Base-by-base conservation (phyloP, 2,329 filamentous ascomycete species). In the Clarireedia paspali region DNA sequence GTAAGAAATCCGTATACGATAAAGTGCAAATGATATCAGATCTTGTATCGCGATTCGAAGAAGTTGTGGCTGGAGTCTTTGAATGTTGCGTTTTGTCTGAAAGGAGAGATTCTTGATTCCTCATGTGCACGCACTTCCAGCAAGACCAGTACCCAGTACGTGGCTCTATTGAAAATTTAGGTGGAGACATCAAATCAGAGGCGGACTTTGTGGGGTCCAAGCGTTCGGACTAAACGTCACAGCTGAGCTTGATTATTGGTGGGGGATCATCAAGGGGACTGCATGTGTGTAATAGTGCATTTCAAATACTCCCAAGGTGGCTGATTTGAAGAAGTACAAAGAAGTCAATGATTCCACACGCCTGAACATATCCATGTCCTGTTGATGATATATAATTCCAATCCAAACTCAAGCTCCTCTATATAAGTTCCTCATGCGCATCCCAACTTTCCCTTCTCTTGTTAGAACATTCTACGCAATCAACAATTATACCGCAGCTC, bases 381-480 rank as follows among this genome's bases (percentile, higher is more conserved):
- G 15, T 7, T 14, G 17, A 17, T 10, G 7, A 17, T 20, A 20
- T 15, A 36, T 24, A 51, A 30, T 27, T 42, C 46, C 34, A 50
- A 30, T 38, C 27, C 44, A 51, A 10, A 50, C 57, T 23, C 36
- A 46, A n/a, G 30, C 47, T 47, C 24, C 17, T 24, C 56, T 47
- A 57, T 65, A 64, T 62, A 62, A 60, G 61, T 59, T 61, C 39
- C 70, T 62, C 66, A 82, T 83, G 78, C 76, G 75, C 66, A 73
- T 81, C 63, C 74, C 73, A 63, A 74, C 71, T 50, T 69, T 68
- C 55, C 72, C 77, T 55, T 75, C 71, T 52, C 65, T 82, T 57
- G 63, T 78, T 60, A 70, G 71, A 59, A 69, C 73, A 27, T 67
- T 77, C 61, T 76, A 73, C 65, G 72, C 74, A 4, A 66, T 81